Evolutionary conservation across 805 yeast genomes (phyloP), one percentile per base, ranked within the genome.

Genomic region (Lachancea dasiensis): DNA sequence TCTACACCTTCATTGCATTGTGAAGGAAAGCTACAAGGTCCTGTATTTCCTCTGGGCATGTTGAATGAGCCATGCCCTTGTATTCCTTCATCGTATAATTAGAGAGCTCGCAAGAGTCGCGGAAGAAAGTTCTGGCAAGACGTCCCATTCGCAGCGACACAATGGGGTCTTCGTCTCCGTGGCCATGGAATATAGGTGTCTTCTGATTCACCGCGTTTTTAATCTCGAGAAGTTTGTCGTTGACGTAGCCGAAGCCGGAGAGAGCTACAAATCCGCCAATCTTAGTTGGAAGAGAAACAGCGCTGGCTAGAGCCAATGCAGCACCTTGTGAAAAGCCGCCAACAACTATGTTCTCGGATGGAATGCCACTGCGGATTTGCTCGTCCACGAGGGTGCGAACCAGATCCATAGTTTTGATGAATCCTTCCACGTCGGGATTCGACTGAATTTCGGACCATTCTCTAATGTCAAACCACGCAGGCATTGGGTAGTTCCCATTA

Each of bases 301-400:
- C 67, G 11, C 81, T 54, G 3, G 84, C 86, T 42, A 84, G 64
- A 1, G 92, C 64, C 8, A 90, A 44, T 1, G 95, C 87, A 34
- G 86, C 94, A 39, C 98, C 98, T 63, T 92, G 98, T 4, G 94
- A 81, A 57, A 92, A 92, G 0, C 98, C 98, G 24, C 97, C 97
- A 40, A 92, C 67, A n/a, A 92, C 66, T 32, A 92, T 82, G 37
- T 82, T 74, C 13, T 75, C 76, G 0, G 81, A 67, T 3, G 74
- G 69, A 24, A 83, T 71, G 7, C 81, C 76, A 5, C 51, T 49
- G 6, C 71, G 73, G 11, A 73, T 64, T 47, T 80, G 77, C 39
- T 76, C 77, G 15, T 70, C 57, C 29, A 82, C 67, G 46, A 70
- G 63, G 1, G 50, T 49, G 35, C 70, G 65, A 17, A 81, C 64